Percentiles rank a stretch among this genome's conserved stretches.
These are phyloP conservation scores for Botrytis aclada DNA, from an alignment of 2,329 filamentous ascomycete genomes.

Conservation along the genomic window DNA sequence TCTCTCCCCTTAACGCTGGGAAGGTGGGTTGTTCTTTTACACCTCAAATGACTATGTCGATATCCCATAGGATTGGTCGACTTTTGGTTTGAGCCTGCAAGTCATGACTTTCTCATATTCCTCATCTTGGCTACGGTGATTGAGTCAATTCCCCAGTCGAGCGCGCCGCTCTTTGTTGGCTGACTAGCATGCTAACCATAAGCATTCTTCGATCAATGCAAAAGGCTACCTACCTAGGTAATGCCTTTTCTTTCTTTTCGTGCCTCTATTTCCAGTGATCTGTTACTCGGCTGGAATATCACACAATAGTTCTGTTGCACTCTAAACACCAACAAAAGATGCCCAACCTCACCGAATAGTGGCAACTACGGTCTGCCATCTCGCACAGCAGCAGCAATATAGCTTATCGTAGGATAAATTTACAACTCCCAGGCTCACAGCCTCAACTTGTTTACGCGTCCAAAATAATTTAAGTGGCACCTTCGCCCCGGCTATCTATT, in stretches of 20 bases:
- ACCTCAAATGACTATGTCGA: background rate
- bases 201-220: background rate
- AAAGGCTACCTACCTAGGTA: background rate
- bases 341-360: background rate
- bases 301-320: background rate
- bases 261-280: background rate
- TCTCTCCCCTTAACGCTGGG: background rate
- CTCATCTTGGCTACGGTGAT: background rate
- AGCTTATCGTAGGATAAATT: background rate
- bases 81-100: background rate
- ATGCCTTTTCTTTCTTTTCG: background rate
- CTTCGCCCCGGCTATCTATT: background rate
- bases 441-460: conserved; percentile 7
- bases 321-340: background rate
- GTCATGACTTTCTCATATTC: background rate
- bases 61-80: background rate
- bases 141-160: background rate
- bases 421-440: background rate
- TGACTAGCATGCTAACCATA: background rate
- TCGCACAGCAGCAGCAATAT: background rate
- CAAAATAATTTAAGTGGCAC: conserved; percentile 6
- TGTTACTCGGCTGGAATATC: background rate
- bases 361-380: background rate
- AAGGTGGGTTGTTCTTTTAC: background rate
- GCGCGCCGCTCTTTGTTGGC: background rate